Evolutionary conservation across 805 yeast species (phyloP).

Genomic region (Wickerhamiella cacticola): DNA sequence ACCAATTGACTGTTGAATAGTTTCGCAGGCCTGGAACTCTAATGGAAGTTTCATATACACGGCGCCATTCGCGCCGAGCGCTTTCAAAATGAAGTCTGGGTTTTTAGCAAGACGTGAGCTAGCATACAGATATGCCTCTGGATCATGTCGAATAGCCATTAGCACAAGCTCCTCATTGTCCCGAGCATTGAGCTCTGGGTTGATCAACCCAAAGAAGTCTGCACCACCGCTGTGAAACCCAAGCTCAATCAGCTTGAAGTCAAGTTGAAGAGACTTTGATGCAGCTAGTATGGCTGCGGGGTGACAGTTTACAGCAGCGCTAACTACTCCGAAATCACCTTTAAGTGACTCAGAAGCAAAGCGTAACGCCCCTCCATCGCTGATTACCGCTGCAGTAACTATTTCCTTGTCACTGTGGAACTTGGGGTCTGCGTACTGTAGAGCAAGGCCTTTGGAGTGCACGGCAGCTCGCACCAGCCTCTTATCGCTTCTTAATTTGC

Average conservation of each 20-base stretch:
- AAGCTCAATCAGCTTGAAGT: not conserved
- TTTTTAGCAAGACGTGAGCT: not conserved
- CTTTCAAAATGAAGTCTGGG: not conserved
- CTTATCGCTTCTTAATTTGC: not conserved
- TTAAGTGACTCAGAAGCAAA: not conserved
- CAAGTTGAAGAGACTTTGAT: not conserved
- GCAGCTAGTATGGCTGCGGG: not conserved
- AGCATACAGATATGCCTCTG: not conserved
- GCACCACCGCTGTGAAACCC: not conserved
- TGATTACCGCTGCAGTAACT: not conserved
- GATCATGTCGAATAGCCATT: not conserved
- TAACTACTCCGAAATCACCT: not conserved
- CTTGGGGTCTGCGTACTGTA: not conserved
- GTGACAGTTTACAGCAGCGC: not conserved
- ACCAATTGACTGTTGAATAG: not conserved
- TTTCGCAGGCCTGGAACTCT: not conserved
- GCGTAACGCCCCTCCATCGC: not conserved
- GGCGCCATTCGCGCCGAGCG: not conserved
- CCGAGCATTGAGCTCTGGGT: not conserved
- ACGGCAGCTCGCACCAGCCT: not conserved
- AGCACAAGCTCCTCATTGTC: not conserved
- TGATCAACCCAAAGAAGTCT: not conserved
- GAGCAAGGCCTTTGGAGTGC: not conserved
- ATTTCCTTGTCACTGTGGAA: not conserved
- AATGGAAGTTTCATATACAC: not conserved